Base-by-base conservation (phyloP, 2,329 filamentous ascomycete species). In the Monilinia fructigena region DNA sequence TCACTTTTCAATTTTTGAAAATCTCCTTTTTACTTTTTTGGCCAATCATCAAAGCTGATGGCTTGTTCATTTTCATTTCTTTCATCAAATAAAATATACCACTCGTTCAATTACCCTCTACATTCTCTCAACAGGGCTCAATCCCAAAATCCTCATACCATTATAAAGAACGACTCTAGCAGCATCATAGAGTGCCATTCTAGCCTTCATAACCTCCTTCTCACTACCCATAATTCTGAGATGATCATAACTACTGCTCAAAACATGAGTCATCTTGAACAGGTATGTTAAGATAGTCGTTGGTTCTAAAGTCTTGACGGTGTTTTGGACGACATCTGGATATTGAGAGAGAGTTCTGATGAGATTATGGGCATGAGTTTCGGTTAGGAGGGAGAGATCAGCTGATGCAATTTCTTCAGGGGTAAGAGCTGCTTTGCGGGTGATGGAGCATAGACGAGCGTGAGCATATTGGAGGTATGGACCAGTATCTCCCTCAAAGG, bases 401-500 rank as follows among this genome's bases (percentile, higher is more conserved):
- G 90, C 88, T 16, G 78, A 80, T 14, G 80, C 79, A 40, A 94
- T 81, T 12, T 90, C 85, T 63, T 84, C 82, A 7, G 81, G 78
- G 1, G 80, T 77, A 40, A 89, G 79, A 11, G 77, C 79, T 1
- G 84, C 84, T 74, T 82, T 82, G 72, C 85, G 83, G 73, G 82
- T 82, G 73, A 89, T 90, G 7, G 85, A 86, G 77, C 82, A 84
- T 53, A 93, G 83, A 72, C 89, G 89, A 45, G 89, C 88, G 75
- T 93, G 89, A 4, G 91, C 91, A 75, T 93, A 93, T 80, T 96
- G 91, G 54, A 96, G 84, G 77, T 93, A 93, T 16, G 91, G 90
- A 10, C 92, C 92, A 2, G 91, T 95, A 77, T 94, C 91, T 53
- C 91, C 91, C 79, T 95, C 91, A 71, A 93, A 93, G 3, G 89